Base-by-base conservation (phyloP, 2,329 filamentous ascomycete species). In the Dichotomopilus funicola region DNA sequence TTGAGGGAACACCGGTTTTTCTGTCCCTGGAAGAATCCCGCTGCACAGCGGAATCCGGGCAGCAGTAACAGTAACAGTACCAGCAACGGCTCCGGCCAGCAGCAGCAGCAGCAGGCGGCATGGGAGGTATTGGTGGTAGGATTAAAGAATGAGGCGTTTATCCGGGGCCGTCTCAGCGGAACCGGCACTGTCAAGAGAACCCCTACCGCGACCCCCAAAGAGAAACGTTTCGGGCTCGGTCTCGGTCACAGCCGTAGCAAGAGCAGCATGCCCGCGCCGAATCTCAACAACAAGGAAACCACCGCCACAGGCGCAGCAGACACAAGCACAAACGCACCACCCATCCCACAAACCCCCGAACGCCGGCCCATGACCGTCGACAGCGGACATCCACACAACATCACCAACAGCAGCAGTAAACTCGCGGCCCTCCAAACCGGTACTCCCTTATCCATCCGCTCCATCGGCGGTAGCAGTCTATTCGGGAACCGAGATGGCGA, bases 1-100 rank as follows among this genome's bases (percentile, higher is more conserved):
- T 71, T 86, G 1, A 78, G 78, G 5, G 87, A 91, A 68, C 89
- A 94, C 69, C 82, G 89, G 59, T 88, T 89, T 65, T 94, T 91
- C 66, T 94, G 89, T 62, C 89, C 89, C 0, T 94, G 89, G 89
- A 78, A 86, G 57, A 89, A 84, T 62, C 70, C 81, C 3, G 65
- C 72, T 9, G 78, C 82, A 1, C 88, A 91, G 67, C 82, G 78
- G 54, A 75, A 75, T 53, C 68, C 73, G 1, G 73, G 72, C 7
- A 34, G 43, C 53, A 33, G 19, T 27, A 27, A 2, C 19, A 27
- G 19, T 27, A 27, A 27, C 53, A 33, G 19, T 27, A 27, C 19
- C 19, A 27, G 19, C 3, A 27, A 27, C 19, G 19, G 19, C 2
- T 27, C 19, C 19, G 19, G 19, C 19, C 19, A 27, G 19, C 19